Conservation (phyloP, 768 basidiomycete species). For the Kwoniella mangroviensis region DNA sequence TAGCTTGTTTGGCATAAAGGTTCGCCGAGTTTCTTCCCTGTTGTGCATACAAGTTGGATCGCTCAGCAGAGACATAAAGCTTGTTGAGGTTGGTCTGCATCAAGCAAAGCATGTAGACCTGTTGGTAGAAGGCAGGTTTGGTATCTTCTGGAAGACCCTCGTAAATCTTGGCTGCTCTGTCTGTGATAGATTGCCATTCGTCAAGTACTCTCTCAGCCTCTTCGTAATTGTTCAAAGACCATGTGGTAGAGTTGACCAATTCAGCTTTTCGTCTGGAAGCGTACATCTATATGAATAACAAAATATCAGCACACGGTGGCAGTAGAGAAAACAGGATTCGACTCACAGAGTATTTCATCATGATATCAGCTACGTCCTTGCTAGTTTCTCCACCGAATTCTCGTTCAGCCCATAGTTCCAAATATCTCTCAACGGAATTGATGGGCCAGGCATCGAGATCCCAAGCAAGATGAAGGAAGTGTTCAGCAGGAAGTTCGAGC, state of each 20-base stretch:
- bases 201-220: slow-evolving; percentile 68
- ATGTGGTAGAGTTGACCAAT: slow-evolving; percentile 68
- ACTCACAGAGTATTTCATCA: slow-evolving; percentile 55
- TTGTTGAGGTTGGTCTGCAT: slow-evolving; percentile 67
- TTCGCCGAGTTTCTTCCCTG: slow-evolving; percentile 71
- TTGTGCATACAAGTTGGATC: slow-evolving; percentile 67
- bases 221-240: slow-evolving; percentile 69
- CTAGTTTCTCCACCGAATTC: slow-evolving; percentile 66
- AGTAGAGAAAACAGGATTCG: slow-evolving; percentile 64
- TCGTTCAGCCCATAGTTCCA: slow-evolving; percentile 67
- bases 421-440: slow-evolving; percentile 65
- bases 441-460: slow-evolving; percentile 66
- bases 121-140: slow-evolving; percentile 71
- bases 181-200: slow-evolving; percentile 63
- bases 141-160: slow-evolving; percentile 62
- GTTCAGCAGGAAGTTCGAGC: slow-evolving; percentile 72
- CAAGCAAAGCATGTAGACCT: slow-evolving; percentile 61
- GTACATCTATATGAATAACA: slow-evolving; percentile 54
- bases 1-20: slow-evolving; percentile 64
- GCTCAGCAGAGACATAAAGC: slow-evolving; percentile 64
- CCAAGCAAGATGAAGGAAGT: slow-evolving; percentile 70
- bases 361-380: slow-evolving; percentile 62
- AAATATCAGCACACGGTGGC: not conserved
- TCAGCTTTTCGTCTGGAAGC: slow-evolving; percentile 68
- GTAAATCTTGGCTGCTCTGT: slow-evolving; percentile 65